These are phyloP conservation scores for Rhizopus sp. DNA, from an alignment of 371 early-diverging fungal genomes.

Conservation along the genomic window DNA sequence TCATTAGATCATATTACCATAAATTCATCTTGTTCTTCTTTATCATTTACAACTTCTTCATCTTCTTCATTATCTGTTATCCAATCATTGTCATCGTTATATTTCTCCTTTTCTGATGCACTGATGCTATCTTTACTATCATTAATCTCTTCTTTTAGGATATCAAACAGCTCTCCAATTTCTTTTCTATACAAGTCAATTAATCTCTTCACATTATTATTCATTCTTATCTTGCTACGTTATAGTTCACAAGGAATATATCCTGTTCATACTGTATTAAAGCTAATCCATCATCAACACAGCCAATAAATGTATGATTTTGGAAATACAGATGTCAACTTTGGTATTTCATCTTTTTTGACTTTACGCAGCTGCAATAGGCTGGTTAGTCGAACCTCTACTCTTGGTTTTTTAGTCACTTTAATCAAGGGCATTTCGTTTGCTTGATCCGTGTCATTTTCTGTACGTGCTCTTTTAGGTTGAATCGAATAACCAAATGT, in stretches of 20 bases:
- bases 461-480: slow-evolving; percentile 12
- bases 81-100: too few relatives aligned
- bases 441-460: slow-evolving; percentile 1
- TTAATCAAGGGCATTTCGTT: slow-evolving; percentile 2
- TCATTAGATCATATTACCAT: too few relatives aligned
- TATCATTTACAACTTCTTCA: too few relatives aligned
- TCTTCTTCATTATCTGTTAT: too few relatives aligned
- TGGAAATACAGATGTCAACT: slow-evolving; percentile 71
- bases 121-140: too few relatives aligned
- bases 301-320: slow-evolving; percentile 90
- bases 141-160: too few relatives aligned
- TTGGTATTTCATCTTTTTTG: slow-evolving; percentile 54
- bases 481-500: slow-evolving; percentile 39
- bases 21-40: too few relatives aligned
- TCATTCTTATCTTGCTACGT: slow-evolving; percentile 60
- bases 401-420: slow-evolving; percentile 29
- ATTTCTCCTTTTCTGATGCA: too few relatives aligned
- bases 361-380: slow-evolving; percentile 75
- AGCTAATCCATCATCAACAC: slow-evolving; percentile 72
- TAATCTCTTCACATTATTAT: neutral
- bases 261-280: slow-evolving; percentile 82
- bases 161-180: neutral
- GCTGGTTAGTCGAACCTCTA: slow-evolving; percentile 78
- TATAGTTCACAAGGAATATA: slow-evolving; percentile 80
- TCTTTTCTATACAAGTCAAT: neutral